A percentile compares a stretch with the other conserved stretches of the same genome.
phyloP scores from a whole-genome alignment of 106 monocot genomes.

The Acorus calamus region DNA sequence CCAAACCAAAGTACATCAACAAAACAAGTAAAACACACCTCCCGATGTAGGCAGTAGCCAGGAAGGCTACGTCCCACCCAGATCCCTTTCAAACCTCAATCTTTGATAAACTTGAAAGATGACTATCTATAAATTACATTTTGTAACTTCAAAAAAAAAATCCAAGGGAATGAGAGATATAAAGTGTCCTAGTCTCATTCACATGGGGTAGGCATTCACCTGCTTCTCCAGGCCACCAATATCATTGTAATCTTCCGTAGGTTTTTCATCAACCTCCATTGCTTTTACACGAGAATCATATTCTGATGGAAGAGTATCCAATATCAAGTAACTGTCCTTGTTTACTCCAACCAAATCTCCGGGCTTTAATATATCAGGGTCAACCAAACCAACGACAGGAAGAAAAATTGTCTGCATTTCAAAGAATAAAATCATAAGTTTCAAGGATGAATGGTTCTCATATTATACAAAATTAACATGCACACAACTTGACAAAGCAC shows the following conservation, averaged over 20 bases:
- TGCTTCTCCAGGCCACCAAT: conserved; percentile 97
- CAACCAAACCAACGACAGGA: conserved; percentile 90
- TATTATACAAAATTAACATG: too few relatives aligned
- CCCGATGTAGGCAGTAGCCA: too few relatives aligned
- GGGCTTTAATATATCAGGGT: conserved; percentile 86
- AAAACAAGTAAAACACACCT: too few relatives aligned
- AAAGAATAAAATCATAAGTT: background rate
- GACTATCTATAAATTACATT: too few relatives aligned
- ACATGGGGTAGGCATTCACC: conserved; percentile 20
- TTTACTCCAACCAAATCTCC: conserved; percentile 94
- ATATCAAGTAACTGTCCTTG: conserved; percentile 84
- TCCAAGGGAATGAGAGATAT: background rate
- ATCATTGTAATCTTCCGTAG: conserved; percentile 93
- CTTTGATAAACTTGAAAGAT: too few relatives aligned
- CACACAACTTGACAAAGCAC: too few relatives aligned
- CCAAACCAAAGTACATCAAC: too few relatives aligned
- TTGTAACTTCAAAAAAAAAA: background rate
- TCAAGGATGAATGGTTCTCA: too few relatives aligned
- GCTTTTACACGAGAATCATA: conserved; percentile 93
- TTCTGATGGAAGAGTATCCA: conserved; percentile 93
- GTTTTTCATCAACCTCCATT: conserved; percentile 98
- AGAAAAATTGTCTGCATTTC: conserved; percentile 75
- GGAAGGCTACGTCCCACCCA: too few relatives aligned
- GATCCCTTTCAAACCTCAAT: too few relatives aligned
- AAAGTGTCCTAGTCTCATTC: background rate